Base-by-base conservation (phyloP, 192 early-diverging fungal genomes). In the Umbelopsis sp. region DNA sequence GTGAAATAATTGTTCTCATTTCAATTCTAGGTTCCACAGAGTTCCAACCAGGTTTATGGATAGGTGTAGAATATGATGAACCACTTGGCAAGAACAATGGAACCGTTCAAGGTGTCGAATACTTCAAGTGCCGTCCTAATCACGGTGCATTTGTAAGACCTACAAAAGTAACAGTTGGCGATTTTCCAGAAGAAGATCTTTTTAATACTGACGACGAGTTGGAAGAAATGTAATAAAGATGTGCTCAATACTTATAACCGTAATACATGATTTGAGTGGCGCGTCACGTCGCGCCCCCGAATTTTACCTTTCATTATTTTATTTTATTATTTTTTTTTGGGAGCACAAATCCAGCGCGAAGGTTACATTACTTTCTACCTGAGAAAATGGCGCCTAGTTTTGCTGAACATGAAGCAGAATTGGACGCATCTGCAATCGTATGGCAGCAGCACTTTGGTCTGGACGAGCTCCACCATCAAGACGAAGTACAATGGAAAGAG, bases 21-120 rank as follows among this genome's bases (percentile, higher is more conserved):
- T 20, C 3, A 3, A 3, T 0, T 34, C 26, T 74, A 83, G 90
- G 90, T 17, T 66, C 71, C 24, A 85, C 89, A 0, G 74, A 87
- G 67, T 96, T 98, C 74, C 91, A 96, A 73, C 80, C 89, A 0
- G 97, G 97, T 4, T 86, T 84, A 59, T 99, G 97, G 97, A 89
- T 97, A 21, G 97, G 97, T 69, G 80, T 99, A 20, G 89, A 96
- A 72, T 97, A 95, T 68, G 97, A 99, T 69, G 97, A 99, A 73
- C 97, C 97, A 0, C 74, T 97, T 47, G 97, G 97, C 29, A 97
- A 96, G 78, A 92, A 99, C 77, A 85, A 97, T 80, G 97, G 97
- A 16, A 91, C 83, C 21, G 91, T 96, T 1, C 81, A 91, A 69
- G 94, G 93, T 11, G 83, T 81, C 20, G 65, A 44, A 9, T 99